phyloP scores from a whole-genome alignment of 257 asterid genomes.

The Solanum tacnaense region DNA sequence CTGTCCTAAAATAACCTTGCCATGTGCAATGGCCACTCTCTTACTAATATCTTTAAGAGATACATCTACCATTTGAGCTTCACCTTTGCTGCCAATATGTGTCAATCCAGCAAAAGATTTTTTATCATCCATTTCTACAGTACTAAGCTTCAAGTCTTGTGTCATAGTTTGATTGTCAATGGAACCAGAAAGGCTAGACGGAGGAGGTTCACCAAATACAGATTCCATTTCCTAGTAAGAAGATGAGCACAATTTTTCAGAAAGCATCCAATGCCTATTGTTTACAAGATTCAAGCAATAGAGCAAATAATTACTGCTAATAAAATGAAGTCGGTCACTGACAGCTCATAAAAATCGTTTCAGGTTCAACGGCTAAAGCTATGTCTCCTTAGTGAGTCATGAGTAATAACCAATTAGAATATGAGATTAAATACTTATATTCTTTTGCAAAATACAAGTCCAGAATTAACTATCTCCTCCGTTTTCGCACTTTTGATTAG shows the following conservation, averaged over 20 bases:
- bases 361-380: not conserved
- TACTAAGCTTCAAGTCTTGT: conserved; percentile 17
- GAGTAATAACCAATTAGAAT: not conserved
- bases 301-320: not conserved
- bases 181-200: conserved; percentile 40
- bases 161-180: conserved; percentile 16
- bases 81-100: conserved; percentile 55
- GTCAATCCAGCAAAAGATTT: conserved; percentile 28
- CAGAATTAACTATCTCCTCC: not conserved
- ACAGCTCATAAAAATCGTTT: not conserved
- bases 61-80: conserved; percentile 78
- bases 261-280: not conserved
- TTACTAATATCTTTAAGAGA: conserved; percentile 50
- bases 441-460: not conserved
- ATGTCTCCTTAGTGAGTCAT: not conserved
- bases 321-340: not conserved
- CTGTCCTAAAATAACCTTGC: conserved; percentile 63
- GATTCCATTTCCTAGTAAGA: conserved; percentile 73
- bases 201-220: conserved; percentile 70
- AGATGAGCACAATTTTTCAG: not conserved
- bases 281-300: not conserved
- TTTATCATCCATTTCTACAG: not conserved
- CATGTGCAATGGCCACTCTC: conserved; percentile 65
- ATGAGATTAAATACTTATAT: not conserved
- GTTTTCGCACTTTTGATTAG: not conserved